A percentile compares a stretch with the other conserved stretches of the same genome.
Conservation (phyloP, 345 rosid species). For the Pistacia atlantica region DNA sequence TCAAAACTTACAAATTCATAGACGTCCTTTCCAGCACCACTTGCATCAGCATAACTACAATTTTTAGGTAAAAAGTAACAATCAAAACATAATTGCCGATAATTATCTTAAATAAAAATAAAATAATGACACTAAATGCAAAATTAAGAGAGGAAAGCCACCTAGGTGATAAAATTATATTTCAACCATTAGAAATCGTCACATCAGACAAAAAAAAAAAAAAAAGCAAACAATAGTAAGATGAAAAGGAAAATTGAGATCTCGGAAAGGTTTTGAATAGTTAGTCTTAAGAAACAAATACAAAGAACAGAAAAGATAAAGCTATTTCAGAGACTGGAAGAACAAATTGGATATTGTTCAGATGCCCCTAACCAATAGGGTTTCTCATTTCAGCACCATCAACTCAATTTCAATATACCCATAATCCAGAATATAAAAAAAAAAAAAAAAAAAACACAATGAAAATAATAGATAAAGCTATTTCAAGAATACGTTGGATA, state of each 20-base stretch:
- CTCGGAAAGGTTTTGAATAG: neutral
- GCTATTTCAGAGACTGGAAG: neutral
- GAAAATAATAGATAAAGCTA: neutral
- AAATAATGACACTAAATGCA: conserved; percentile 4
- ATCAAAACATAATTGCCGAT: conserved; percentile 12
- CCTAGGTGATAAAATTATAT: neutral
- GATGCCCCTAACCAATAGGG: too few relatives aligned
- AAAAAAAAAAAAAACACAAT: neutral
- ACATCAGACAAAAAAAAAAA: neutral
- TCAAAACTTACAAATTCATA: conserved; percentile 66
- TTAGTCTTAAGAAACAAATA: neutral
- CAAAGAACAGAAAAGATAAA: neutral
- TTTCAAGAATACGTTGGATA: neutral
- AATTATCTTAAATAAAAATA: neutral
- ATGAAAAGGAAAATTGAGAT: neutral
- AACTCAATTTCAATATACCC: too few relatives aligned
- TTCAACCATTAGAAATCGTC: neutral
- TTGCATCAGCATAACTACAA: conserved; percentile 70
- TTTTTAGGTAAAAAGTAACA: conserved; percentile 12
- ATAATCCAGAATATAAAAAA: too few relatives aligned
- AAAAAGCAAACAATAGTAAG: neutral
- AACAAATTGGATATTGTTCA: neutral
- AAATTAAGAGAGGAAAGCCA: conserved; percentile 6
- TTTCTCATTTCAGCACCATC: too few relatives aligned
- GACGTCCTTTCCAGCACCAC: conserved; percentile 75